phyloP scores from a whole-genome alignment of 2,329 filamentous ascomycete species.

The Pseudogymnoascus sp. region DNA sequence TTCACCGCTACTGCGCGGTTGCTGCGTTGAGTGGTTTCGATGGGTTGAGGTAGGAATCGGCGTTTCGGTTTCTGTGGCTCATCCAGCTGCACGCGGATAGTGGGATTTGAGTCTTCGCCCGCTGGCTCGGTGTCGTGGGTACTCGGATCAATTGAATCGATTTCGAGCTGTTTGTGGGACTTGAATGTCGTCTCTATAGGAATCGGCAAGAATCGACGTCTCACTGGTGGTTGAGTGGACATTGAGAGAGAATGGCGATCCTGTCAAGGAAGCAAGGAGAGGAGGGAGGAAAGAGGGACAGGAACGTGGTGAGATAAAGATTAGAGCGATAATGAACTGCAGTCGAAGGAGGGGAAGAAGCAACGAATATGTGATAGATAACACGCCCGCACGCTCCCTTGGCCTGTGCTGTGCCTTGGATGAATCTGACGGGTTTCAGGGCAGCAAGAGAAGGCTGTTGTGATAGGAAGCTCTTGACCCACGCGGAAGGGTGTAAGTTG shows the following conservation, averaged over 20 bases:
- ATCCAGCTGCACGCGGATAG: conserved; percentile 13
- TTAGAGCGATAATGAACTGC: not conserved
- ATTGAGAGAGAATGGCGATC: not conserved
- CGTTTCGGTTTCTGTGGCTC: conserved; percentile 41
- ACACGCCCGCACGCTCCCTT: not conserved
- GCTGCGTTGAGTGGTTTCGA: conserved; percentile 62
- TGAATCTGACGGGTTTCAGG: not conserved
- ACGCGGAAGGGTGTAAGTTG: not conserved
- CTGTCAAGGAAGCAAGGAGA: not conserved
- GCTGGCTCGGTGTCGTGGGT: conserved; percentile 17
- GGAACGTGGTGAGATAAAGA: not conserved
- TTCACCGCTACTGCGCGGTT: conserved; percentile 39
- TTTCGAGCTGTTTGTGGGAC: conserved; percentile 9
- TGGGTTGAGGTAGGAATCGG: conserved; percentile 60
- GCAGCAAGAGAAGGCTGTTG: not conserved
- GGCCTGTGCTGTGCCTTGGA: not conserved
- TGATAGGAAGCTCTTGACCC: not conserved
- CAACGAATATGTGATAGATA: not conserved
- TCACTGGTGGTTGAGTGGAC: conserved; percentile 11
- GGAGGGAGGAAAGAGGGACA: conserved; percentile 6
- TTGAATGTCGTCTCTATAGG: conserved; percentile 66
- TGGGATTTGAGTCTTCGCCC: conserved; percentile 3
- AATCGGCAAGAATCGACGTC: conserved; percentile 55
- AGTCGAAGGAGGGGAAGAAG: not conserved
- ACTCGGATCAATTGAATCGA: not conserved